These are phyloP conservation scores for Coprinopsis sp. DNA, from an alignment of 768 basidiomycete genomes.

Conservation along the genomic window DNA sequence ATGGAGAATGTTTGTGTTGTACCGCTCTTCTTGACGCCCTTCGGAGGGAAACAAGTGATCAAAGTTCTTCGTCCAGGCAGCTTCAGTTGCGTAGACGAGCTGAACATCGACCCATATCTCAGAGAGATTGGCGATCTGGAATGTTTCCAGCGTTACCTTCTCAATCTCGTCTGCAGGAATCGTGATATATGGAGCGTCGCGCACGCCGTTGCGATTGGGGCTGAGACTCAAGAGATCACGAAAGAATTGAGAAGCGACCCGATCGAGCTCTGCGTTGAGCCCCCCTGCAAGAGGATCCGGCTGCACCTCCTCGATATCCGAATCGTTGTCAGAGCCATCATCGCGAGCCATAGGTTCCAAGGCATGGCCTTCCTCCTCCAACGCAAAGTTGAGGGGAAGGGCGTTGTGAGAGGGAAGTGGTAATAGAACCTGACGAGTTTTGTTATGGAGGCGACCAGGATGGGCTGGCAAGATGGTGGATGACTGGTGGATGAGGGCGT, in stretches of 20 bases:
- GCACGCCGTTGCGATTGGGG: neutral
- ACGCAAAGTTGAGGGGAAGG: neutral
- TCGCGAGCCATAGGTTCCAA: neutral
- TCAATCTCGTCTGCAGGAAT: neutral
- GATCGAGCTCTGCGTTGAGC: neutral
- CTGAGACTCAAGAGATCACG: neutral
- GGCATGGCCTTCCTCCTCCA: neutral
- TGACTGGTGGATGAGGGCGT: neutral
- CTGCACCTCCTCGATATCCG: neutral
- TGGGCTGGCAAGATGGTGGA: neutral
- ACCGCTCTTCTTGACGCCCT: neutral
- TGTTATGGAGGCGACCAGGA: neutral
- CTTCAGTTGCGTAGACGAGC: neutral
- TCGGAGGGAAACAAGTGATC: neutral
- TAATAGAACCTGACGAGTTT: neutral
- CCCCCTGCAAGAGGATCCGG: too few species aligned
- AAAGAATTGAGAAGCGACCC: neutral
- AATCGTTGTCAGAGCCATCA: neutral
- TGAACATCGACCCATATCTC: neutral
- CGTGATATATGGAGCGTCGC: neutral
- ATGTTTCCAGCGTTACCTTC: neutral
- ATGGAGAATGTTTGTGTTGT: neutral
- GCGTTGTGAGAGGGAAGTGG: neutral
- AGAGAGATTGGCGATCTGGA: neutral
- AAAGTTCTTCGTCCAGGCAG: neutral